Evolutionary conservation across 306 rosid genomes (phyloP), one percentile per base, ranked within the genome.

Genomic region (Senna siamea): DNA sequence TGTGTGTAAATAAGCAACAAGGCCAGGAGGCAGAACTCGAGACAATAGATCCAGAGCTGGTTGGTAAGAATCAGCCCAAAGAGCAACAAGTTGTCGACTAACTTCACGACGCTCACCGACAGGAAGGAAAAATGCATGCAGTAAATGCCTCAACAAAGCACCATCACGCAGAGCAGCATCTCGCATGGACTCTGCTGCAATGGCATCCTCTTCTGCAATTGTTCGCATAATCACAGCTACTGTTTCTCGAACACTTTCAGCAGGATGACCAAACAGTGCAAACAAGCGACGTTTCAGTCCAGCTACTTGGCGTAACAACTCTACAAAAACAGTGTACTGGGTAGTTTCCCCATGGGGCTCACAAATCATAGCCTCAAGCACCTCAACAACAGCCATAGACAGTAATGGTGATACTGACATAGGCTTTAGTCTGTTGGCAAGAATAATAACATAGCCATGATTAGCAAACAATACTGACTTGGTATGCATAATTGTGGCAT

Each of bases 111-210:
- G 85, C 81, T 94, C 98, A 69, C 96, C 96, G 70, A 87, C 78
- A 66, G 96, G 96, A 79, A 92, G 93, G 83, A 87, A 95, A 82
- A 94, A 90, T 1, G 97, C 99, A 54, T 95, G 92, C 80, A 89
- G 64, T 71, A 95, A 87, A 86, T 95, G 99, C 79, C 99, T 85
- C 76, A 95, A 80, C 78, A 95, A 83, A 76, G 99, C 98, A 81
- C 99, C 99, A 87, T 95, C 99, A 7, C 96, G 94, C 77, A 95
- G 81, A 84, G 99, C 93, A 79, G 98, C 99, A 87, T 85, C 99
- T 50, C 99, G 95, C 99, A 95, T 95, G 22, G 98, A 92, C 88
- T 95, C 99, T 34, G 99, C 99, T 50, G 99, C 99, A 86, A 92
- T 92, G 73, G 98, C 99, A 79, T 95, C 99, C 82, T 95, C 99